Conservation (phyloP, 768 basidiomycete genomes). For the Leccinum fibrillosum region DNA sequence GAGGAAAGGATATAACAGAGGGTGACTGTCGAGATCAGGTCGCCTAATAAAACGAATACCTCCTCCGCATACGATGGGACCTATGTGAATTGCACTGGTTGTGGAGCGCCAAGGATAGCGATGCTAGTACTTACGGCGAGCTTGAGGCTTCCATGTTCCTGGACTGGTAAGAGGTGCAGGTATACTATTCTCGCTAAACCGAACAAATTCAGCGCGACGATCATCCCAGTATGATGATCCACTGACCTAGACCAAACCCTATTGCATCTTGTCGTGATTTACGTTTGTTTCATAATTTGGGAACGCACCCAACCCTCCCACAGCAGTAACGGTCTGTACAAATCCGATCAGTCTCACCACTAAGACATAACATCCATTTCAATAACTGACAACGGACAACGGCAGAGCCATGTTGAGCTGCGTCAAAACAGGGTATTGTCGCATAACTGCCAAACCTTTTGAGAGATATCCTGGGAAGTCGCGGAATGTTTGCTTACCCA, state of each 20-base stretch:
- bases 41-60: conserved; percentile 2
- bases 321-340: background rate
- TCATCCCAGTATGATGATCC: background rate
- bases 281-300: background rate
- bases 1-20: conserved; percentile 13
- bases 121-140: background rate
- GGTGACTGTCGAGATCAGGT: conserved; percentile 7
- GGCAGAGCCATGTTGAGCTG: background rate
- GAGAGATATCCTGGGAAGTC: background rate
- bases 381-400: conserved; percentile 3
- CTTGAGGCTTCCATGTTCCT: background rate
- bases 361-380: background rate
- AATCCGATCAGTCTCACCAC: background rate
- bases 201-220: background rate
- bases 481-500: background rate
- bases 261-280: background rate
- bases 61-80: conserved; percentile 2
- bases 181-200: background rate
- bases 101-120: background rate
- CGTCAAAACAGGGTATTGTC: conserved; percentile 3
- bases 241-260: conserved; percentile 8
- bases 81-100: background rate
- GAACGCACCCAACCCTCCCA: conserved; percentile 3
- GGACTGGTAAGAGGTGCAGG: background rate
- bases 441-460: conserved; percentile 1